Base-by-base conservation (phyloP, 495 filamentous ascomycete genomes). In the Jackrogersella multiformis region DNA sequence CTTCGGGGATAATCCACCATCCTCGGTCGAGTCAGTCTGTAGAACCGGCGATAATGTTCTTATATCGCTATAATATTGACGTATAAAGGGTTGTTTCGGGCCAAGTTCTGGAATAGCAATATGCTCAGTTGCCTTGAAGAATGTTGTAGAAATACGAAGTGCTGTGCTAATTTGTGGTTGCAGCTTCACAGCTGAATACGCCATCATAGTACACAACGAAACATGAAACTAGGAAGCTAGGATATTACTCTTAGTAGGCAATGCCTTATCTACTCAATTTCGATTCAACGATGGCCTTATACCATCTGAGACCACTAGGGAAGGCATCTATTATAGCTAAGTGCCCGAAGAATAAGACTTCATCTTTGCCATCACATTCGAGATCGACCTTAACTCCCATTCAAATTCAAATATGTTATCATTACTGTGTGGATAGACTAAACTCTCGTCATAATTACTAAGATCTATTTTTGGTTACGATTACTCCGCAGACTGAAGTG, bases 401-500 rank as follows among this genome's bases (percentile, higher is more conserved):
- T 16, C 26, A 60, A 42, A 21, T n/a, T n/a, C n/a, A 46, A 21
- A 30, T 44, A 26, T 58, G 44, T 62, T 58, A 61, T 62, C 58
- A 61, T 53, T 64, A 61, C 26, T 61, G 56, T 41, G 51, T 39
- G 26, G 44, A 39, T 54, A 54, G 23, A 38, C 24, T 39, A 58
- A 36, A 42, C 38, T 38, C 18, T 65, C 67, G 26, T 53, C 60
- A 56, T 64, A 23, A 61, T 56, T 63, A 60, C n/a, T 53, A 68
- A 56, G 7, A 26, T 64, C 42, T 69, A 64, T 42, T 69, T 64
- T 69, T 59, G 35, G 18, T 64, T 46, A 57, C 10, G 42, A 55
- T 56, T 57, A 64, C 60, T 24, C 56, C 61, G 44, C 7, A 30
- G 35, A 10, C 56, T 41, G 41, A 46, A 52, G 23, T 49, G 13